Evolutionary conservation across 352 stramenopile species (phyloP).

Genomic region (Sclerospora graminicola): DNA sequence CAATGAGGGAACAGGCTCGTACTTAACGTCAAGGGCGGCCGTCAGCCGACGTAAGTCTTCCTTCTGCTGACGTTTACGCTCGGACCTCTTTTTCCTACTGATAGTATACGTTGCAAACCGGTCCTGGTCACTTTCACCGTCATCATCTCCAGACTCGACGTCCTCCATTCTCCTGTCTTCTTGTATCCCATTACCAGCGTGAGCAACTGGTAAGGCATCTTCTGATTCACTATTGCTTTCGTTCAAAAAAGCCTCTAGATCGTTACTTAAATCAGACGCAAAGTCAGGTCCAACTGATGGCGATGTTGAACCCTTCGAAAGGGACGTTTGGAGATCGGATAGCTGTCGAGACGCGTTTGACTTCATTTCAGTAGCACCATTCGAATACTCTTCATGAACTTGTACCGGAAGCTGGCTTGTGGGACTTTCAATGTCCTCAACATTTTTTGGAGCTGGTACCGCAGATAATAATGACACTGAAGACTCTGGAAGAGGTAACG

Average conservation of each 20-base stretch:
- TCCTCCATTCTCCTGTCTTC: not conserved
- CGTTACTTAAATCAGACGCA: conserved; percentile 16
- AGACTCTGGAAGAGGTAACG: conserved; percentile 5
- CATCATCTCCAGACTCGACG: conserved; percentile 23
- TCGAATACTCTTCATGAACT: conserved; percentile 2
- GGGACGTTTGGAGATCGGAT: conserved; percentile 7
- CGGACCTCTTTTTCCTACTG: conserved; percentile 27
- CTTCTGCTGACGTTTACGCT: conserved; percentile 28
- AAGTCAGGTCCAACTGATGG: conserved; percentile 4
- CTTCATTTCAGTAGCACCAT: not conserved
- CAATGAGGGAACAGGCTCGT: conserved; percentile 2
- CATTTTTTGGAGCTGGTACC: not conserved
- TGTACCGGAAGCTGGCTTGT: not conserved
- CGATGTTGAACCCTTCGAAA: not conserved
- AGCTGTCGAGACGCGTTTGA: conserved; percentile 1
- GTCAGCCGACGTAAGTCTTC: conserved; percentile 34
- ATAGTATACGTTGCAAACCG: conserved; percentile 45
- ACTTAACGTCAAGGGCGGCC: conserved; percentile 16
- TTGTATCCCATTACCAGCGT: not conserved
- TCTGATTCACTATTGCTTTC: conserved; percentile 53
- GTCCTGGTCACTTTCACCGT: conserved; percentile 16
- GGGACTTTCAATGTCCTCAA: not conserved
- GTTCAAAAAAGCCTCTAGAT: conserved; percentile 55
- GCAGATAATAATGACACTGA: not conserved
- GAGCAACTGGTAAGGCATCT: conserved; percentile 1